Percentiles rank a stretch among this genome's conserved stretches.
Conservation (phyloP, 345 rosid species). For the Corchorus capsularis region DNA sequence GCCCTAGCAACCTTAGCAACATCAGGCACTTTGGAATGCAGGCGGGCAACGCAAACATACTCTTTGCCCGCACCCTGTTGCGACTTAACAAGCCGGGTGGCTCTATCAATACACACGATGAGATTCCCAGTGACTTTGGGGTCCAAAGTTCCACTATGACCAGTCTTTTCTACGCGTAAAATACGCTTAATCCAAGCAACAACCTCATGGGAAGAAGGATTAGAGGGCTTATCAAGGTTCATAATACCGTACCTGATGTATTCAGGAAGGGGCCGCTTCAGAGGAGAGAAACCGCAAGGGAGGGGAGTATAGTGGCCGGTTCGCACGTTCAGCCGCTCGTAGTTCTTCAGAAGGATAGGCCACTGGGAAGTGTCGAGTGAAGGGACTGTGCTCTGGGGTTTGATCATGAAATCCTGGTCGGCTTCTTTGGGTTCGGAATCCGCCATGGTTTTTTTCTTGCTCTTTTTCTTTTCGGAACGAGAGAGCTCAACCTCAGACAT, state of each 20-base stretch:
- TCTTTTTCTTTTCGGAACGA: constrained; percentile 69
- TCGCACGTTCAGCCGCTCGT: constrained; percentile 86
- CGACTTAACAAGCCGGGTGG: constrained; percentile 92
- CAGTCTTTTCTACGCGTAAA: constrained; percentile 86
- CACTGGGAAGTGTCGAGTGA: constrained; percentile 81
- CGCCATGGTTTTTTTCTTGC: constrained; percentile 39
- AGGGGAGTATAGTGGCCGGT: constrained; percentile 98
- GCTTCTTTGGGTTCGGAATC: constrained; percentile 22
- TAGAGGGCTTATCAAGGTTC: constrained; percentile 93
- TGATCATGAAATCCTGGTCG: constrained; percentile 66
- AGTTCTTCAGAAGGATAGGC: constrained; percentile 95
- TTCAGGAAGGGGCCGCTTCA: constrained; percentile 80
- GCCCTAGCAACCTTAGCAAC: constrained; percentile 88
- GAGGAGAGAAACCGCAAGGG: constrained; percentile 81
- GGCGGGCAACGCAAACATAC: constrained; percentile 90
- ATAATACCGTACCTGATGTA: constrained; percentile 84
- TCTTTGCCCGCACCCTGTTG: constrained; percentile 99
- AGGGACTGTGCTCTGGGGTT: constrained; percentile 80
- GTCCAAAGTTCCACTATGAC: constrained; percentile 94
- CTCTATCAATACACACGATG: constrained; percentile 91
- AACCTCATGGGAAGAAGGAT: constrained; percentile 96
- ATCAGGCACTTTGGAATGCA: constrained; percentile 84
- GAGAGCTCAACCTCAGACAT: constrained; percentile 65
- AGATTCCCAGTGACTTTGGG: constrained; percentile 95
- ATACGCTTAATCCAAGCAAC: constrained; percentile 98